These are phyloP conservation scores for Spizellomyces punctatus DNA, from an alignment of 192 early-diverging fungal genomes.

Conservation along the genomic window DNA sequence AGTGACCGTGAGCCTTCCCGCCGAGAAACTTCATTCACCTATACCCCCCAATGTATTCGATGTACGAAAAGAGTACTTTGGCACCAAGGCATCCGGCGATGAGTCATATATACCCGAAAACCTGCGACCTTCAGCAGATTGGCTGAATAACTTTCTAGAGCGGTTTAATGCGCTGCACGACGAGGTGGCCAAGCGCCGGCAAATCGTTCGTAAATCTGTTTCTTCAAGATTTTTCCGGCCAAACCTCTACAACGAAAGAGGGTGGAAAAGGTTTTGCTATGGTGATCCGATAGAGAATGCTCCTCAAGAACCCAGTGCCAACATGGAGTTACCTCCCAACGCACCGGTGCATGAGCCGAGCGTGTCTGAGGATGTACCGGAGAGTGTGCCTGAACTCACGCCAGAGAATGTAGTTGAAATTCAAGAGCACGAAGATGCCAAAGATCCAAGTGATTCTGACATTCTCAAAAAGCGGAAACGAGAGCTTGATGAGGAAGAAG, in stretches of 20 bases:
- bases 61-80: conserved; percentile 23
- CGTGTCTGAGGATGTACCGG: background rate
- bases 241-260: background rate
- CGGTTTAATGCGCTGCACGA: conserved; percentile 2
- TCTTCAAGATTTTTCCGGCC: background rate
- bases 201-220: background rate
- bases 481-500: background rate
- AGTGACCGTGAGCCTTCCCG: background rate
- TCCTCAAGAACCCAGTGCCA: background rate
- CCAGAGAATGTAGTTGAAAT: no score
- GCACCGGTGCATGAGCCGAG: background rate
- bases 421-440: no score
- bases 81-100: background rate
- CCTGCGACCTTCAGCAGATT: conserved; percentile 1
- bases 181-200: conserved; percentile 7
- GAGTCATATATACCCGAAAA: background rate
- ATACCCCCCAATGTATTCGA: conserved; percentile 9
- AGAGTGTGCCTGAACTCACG: no score
- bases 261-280: conserved; percentile 28
- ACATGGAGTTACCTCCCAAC: no score
- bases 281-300: background rate
- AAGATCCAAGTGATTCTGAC: background rate
- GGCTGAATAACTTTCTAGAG: conserved; percentile 15
- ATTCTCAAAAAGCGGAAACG: background rate
- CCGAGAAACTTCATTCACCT: background rate